Percentiles rank a stretch among this genome's conserved stretches.
Evolutionary conservation across 805 yeast genomes (phyloP).

Genomic region (Monosporozyma aerobia): DNA sequence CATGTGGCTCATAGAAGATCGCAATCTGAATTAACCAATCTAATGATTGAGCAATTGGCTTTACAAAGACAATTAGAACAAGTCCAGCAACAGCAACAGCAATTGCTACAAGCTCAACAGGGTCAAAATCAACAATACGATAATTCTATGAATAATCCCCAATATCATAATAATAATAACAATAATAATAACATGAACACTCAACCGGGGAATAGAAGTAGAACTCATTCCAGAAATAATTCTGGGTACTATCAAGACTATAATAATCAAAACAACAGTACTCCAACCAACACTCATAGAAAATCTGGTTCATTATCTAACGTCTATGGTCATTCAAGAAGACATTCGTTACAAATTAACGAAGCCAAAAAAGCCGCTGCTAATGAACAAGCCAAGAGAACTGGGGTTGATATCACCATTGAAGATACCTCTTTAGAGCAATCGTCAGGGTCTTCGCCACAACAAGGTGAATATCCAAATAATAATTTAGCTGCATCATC

Average conservation of each 20-base stretch:
- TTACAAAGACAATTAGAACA: conserved; percentile 87
- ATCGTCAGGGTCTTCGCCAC: neutral
- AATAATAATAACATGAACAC: conserved; percentile 2
- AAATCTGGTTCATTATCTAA: conserved; percentile 40
- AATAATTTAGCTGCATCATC: conserved; percentile 5
- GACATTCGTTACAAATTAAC: conserved; percentile 84
- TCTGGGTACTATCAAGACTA: conserved; percentile 25
- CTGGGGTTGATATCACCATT: conserved; percentile 15
- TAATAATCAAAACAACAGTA: conserved; percentile 9
- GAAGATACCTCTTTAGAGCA: conserved; percentile 7
- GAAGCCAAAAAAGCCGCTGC: conserved; percentile 98
- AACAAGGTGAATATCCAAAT: neutral
- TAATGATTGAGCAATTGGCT: conserved; percentile 83
- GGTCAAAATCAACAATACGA: conserved; percentile 43
- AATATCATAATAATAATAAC: conserved; percentile 14
- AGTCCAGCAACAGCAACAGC: conserved; percentile 89
- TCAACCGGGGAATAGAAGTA: conserved; percentile 19
- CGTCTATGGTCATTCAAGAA: conserved; percentile 68
- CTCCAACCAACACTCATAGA: conserved; percentile 32
- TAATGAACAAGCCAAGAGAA: conserved; percentile 68
- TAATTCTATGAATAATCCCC: conserved; percentile 35
- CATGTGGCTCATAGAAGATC: conserved; percentile 96
- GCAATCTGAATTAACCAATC: conserved; percentile 86
- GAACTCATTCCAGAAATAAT: conserved; percentile 31
- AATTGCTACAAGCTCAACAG: conserved; percentile 41